Evolutionary conservation across 2,329 filamentous ascomycete species (phyloP).

Genomic region (Polychaeton citri): DNA sequence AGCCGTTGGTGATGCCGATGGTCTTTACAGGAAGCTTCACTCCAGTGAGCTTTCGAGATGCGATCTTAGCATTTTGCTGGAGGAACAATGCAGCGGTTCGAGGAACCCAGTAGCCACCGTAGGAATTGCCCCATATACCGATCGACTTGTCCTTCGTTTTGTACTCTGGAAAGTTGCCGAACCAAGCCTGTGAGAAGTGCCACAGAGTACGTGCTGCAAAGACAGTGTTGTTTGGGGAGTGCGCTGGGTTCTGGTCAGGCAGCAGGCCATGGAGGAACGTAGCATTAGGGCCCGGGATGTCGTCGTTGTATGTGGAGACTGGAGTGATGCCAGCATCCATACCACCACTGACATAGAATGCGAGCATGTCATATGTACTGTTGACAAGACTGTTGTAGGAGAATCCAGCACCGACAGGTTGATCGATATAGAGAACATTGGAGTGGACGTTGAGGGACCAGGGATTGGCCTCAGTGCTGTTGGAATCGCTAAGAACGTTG

Average conservation of each 20-base stretch:
- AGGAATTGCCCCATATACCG: conserved; percentile 5
- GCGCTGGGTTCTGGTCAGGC: no score
- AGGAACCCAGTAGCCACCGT: conserved; percentile 52
- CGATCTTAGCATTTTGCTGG: conserved; percentile 47
- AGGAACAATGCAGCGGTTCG: conserved; percentile 46
- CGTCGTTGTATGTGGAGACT: conserved; percentile 5
- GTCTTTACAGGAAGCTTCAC: conserved; percentile 18
- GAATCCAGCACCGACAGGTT: conserved; percentile 56
- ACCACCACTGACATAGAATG: conserved; percentile 27
- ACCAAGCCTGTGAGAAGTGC: conserved; percentile 47
- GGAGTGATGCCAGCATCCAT: conserved; percentile 18
- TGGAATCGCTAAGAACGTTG: conserved; percentile 25
- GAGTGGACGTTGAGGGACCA: conserved; percentile 34
- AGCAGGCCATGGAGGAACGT: no score
- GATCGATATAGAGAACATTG: conserved; percentile 41
- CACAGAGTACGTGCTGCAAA: conserved; percentile 34
- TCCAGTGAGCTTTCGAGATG: conserved; percentile 6
- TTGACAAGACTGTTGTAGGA: conserved; percentile 51
- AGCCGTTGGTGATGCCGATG: conserved; percentile 33
- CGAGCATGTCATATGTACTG: conserved; percentile 42
- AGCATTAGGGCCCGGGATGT: conserved; percentile 7
- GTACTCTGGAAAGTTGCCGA: conserved; percentile 9
- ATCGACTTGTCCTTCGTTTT: conserved; percentile 5
- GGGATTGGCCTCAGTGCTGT: conserved; percentile 31
- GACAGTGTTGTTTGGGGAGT: conserved; percentile 2